Evolutionary conservation across 2,329 filamentous ascomycete genomes (phyloP), one percentile per base, ranked within the genome.

Genomic region (Dendryphion nanum): DNA sequence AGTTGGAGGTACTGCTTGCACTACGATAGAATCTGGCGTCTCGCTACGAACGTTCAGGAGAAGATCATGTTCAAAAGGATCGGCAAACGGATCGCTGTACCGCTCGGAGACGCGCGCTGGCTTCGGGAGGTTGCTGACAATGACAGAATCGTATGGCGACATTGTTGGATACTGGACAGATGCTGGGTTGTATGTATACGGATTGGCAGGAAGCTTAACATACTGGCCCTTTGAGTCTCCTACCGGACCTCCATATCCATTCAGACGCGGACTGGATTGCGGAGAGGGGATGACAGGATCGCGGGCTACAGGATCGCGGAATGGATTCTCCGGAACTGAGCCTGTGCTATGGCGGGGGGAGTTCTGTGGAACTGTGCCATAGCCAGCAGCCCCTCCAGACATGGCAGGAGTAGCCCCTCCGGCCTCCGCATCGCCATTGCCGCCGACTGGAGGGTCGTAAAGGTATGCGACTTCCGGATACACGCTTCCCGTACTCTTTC

Each of bases 401-500:
- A 58, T 60, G 4, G 50, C 35, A 32, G 50, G 42, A 17, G 33
- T 29, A 26, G 37, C 38, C 21, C 42, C 40, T 17, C 42, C 46
- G 30, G 44, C 42, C 37, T 59, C 54, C 14, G 48, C 41, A n/a
- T 51, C 45, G 21, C 45, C 44, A 21, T 40, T 37, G 15, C 40
- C 38, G 7, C 44, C 41, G 5, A 42, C 42, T 12, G 51, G 44
- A 34, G 63, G 56, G 36, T 66, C 61, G 36, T 66, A 66, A 4
- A 64, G 39, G 26, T 61, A 64, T 6, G 58, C 59, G 6, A 54
- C 36, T 35, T 63, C 51, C 0, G 61, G 62, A 33, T 65, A 66
- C 2, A 56, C 44, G 14, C 50, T 53, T 7, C 41, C 51, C 4
- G 43, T 47, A 36, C 54, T 57, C 17, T 42, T 38, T 12, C 52